Evolutionary conservation across 371 early-diverging fungal genomes (phyloP).

Genomic region (Blakeslea trispora): DNA sequence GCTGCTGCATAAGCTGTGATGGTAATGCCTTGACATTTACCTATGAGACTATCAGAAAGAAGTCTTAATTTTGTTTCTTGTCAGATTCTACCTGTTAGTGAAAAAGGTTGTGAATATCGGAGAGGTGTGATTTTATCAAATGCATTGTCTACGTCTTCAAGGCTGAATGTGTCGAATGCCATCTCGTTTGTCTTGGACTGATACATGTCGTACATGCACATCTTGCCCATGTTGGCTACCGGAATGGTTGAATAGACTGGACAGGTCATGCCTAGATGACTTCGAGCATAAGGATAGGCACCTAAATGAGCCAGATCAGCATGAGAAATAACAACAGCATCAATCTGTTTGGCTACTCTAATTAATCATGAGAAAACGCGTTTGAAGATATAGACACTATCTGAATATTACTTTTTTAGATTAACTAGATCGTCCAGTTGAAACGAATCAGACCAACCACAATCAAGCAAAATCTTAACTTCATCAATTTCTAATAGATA

Average conservation of each 20-base stretch:
- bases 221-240: constrained; percentile 90
- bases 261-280: constrained; percentile 80
- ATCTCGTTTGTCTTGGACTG: constrained; percentile 69
- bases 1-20: constrained; percentile 96
- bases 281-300: constrained; percentile 84
- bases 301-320: constrained; percentile 89
- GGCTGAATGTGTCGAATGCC: constrained; percentile 72
- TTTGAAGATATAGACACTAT: background rate
- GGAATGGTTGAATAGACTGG: constrained; percentile 95
- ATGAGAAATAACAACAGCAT: constrained; percentile 92
- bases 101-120: constrained; percentile 91
- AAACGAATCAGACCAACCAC: constrained; percentile 85
- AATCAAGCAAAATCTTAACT: constrained; percentile 89
- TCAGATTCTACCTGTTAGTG: constrained; percentile 39
- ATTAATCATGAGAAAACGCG: background rate
- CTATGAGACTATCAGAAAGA: constrained; percentile 35
- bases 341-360: constrained; percentile 89
- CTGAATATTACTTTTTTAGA: constrained; percentile 60
- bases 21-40: constrained; percentile 84
- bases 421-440: constrained; percentile 67
- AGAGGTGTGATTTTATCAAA: constrained; percentile 85
- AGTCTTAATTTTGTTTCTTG: too few relatives aligned
- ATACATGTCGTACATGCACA: constrained; percentile 80
- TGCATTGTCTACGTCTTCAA: constrained; percentile 79
- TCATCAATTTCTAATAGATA: constrained; percentile 92